Conservation (phyloP, 495 filamentous ascomycete genomes). For the Corynascus novoguineensis region DNA sequence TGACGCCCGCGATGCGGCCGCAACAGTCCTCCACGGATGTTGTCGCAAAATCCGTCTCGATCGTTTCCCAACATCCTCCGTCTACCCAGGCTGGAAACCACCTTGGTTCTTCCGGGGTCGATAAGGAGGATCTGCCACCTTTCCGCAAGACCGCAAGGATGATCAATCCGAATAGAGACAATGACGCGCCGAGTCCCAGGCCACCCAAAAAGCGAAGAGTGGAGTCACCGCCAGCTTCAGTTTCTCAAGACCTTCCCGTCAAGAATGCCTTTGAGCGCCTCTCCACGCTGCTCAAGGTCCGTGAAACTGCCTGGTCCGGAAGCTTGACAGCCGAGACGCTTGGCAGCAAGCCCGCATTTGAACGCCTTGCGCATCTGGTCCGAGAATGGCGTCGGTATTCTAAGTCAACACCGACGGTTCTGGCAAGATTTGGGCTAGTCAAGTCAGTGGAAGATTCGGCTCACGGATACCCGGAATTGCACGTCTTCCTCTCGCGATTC, state of each 20-base stretch:
- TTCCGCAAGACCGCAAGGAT: slow-evolving; percentile 17
- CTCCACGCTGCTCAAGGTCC: slow-evolving; percentile 13
- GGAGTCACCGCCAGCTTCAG: not conserved
- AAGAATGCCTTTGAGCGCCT: slow-evolving; percentile 11
- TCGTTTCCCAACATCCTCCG: not conserved
- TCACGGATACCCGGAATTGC: slow-evolving; percentile 15
- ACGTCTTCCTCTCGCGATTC: slow-evolving; percentile 25
- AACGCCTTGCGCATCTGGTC: slow-evolving; percentile 23
- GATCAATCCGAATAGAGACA: slow-evolving; percentile 5
- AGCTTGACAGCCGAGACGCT: slow-evolving; percentile 5
- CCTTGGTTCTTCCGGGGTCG: not conserved
- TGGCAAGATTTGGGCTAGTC: slow-evolving; percentile 16
- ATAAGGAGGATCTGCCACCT: not conserved
- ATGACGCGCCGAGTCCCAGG: not conserved
- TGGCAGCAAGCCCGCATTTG: slow-evolving; percentile 21
- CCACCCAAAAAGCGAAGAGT: slow-evolving; percentile 10
- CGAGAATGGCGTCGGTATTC: slow-evolving; percentile 21
- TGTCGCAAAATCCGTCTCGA: not conserved
- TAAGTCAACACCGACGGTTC: not conserved
- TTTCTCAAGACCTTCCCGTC: not conserved
- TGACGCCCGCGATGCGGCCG: not conserved
- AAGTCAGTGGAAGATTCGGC: slow-evolving; percentile 15
- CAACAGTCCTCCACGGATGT: not conserved
- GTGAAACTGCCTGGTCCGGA: not conserved
- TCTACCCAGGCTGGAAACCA: no score